Conservation (phyloP, 1,139 yeast genomes). For the Pichia inconspicua region DNA sequence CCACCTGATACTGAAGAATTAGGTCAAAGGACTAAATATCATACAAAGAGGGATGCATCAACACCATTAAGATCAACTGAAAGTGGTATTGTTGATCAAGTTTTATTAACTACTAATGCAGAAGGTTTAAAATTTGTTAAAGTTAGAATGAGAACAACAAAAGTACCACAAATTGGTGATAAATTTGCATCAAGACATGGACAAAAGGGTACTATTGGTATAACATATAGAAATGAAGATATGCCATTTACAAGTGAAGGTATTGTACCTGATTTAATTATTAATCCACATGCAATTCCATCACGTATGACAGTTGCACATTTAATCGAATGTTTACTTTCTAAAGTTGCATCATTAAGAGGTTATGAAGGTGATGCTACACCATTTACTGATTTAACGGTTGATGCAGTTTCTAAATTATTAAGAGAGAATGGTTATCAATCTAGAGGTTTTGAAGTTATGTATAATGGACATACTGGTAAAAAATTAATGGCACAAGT, state of each 20-base stretch:
- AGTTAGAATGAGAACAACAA: slow-evolving; percentile 98
- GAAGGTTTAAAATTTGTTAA: slow-evolving; percentile 96
- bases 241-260: slow-evolving; percentile 99
- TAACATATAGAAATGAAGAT: slow-evolving; percentile 95
- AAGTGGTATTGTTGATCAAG: slow-evolving; percentile 98
- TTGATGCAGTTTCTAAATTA: slow-evolving; percentile 87
- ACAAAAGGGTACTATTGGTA: slow-evolving; percentile 99
- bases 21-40: slow-evolving; percentile 97
- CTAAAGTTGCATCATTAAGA: slow-evolving; percentile 88
- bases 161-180: slow-evolving; percentile 98
- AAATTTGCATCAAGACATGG: slow-evolving; percentile 99
- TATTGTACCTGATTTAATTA: slow-evolving; percentile 91
- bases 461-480: slow-evolving; percentile 99
- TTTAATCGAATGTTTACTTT: slow-evolving; percentile 92
- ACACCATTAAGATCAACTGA: slow-evolving; percentile 96
- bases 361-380: slow-evolving; percentile 99
- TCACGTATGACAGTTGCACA: slow-evolving; percentile 99
- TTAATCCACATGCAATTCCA: slow-evolving; percentile 99
- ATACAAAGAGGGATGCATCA: slow-evolving; percentile 96
- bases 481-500: slow-evolving; percentile 95
- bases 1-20: slow-evolving; percentile 97
- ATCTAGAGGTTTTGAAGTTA: slow-evolving; percentile 95
- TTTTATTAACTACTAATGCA: slow-evolving; percentile 89
- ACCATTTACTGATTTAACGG: slow-evolving; percentile 96
- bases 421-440: slow-evolving; percentile 95